phyloP scores from a whole-genome alignment of 2,329 filamentous ascomycete species.

The Alternaria triticimaculans region DNA sequence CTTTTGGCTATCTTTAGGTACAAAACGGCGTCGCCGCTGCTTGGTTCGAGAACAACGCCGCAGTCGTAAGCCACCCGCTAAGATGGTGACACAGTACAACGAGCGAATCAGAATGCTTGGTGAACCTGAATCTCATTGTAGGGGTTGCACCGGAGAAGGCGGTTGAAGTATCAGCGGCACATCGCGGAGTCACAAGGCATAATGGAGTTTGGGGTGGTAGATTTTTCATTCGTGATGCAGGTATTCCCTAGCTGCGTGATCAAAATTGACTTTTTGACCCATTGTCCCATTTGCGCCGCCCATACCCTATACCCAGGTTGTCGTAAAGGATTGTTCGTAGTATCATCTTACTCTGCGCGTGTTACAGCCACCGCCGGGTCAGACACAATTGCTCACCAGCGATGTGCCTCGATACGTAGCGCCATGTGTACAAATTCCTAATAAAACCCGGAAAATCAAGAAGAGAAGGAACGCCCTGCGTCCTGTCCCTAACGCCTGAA shows the following conservation, averaged over 20 bases:
- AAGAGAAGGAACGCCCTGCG: background rate
- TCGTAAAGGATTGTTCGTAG: slow-evolving; percentile 8
- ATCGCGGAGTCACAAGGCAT: background rate
- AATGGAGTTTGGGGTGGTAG: background rate
- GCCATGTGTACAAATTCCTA: background rate
- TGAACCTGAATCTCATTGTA: background rate
- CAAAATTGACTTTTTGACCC: slow-evolving; percentile 10
- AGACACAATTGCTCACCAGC: background rate
- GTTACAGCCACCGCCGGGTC: background rate
- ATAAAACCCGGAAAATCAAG: background rate
- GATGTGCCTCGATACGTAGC: background rate
- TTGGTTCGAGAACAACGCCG: slow-evolving; percentile 1
- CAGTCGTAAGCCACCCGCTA: background rate
- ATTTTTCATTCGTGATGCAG: slow-evolving; percentile 5
- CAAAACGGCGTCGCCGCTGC: background rate
- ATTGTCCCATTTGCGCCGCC: slow-evolving; percentile 7
- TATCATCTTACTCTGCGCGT: background rate
- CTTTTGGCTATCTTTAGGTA: background rate
- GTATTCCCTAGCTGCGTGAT: slow-evolving; percentile 1
- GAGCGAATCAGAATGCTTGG: background rate
- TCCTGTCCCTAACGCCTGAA: background rate
- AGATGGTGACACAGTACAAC: background rate
- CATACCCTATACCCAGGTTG: background rate
- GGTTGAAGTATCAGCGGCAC: background rate
- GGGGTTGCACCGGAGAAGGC: background rate